Evolutionary conservation across 371 early-diverging fungal species (phyloP).

Genomic region (Apophysomyces elegans): DNA sequence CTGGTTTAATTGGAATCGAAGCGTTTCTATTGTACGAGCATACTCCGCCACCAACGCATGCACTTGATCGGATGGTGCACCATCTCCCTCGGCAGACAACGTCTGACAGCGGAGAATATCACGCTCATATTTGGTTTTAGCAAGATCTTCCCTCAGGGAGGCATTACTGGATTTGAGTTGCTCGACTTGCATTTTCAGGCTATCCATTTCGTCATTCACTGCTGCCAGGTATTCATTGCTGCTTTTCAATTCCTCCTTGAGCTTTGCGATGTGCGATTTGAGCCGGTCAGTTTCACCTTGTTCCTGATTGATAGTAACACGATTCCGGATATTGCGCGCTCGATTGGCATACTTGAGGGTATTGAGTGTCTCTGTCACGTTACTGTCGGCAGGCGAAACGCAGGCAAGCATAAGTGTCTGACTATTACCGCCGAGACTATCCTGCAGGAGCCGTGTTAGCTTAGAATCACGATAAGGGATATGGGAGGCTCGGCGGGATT

Average conservation of each 20-base stretch:
- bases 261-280: slow-evolving; percentile 32
- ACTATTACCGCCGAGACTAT: slow-evolving; percentile 92
- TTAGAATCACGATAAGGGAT: slow-evolving; percentile 98
- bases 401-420: slow-evolving; percentile 93
- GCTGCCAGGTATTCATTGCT: slow-evolving; percentile 45
- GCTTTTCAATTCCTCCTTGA: slow-evolving; percentile 43
- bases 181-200: slow-evolving; percentile 34
- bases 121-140: slow-evolving; percentile 30
- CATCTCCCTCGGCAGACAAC: background rate
- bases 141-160: slow-evolving; percentile 25
- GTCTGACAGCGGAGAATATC: slow-evolving; percentile 24
- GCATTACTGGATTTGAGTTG: slow-evolving; percentile 20
- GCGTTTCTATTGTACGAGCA: slow-evolving; percentile 27
- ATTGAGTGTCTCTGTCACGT: slow-evolving; percentile 85
- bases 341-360: slow-evolving; percentile 93
- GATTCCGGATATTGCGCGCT: slow-evolving; percentile 85
- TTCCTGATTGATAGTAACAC: slow-evolving; percentile 52
- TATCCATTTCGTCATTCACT: slow-evolving; percentile 51
- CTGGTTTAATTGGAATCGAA: slow-evolving; percentile 17
- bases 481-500: slow-evolving; percentile 65
- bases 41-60: slow-evolving; percentile 25
- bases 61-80: background rate
- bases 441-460: slow-evolving; percentile 94
- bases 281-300: slow-evolving; percentile 27
- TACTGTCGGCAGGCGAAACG: slow-evolving; percentile 75